Base-by-base conservation (phyloP, 2,329 filamentous ascomycete species). In the Colletotrichum somersetense region DNA sequence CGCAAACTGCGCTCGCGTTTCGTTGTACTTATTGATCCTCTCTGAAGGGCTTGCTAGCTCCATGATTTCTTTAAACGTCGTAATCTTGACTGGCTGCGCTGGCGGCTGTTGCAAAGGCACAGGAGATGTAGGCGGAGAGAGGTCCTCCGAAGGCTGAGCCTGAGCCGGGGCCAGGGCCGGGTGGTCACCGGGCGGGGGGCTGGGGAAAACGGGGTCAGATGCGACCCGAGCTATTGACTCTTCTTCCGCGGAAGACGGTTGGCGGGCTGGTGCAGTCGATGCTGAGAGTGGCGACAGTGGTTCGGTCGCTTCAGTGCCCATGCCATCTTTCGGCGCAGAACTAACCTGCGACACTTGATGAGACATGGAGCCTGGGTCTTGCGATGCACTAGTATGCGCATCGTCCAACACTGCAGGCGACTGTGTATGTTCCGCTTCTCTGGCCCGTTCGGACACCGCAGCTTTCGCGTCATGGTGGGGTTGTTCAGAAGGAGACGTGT, bases 21-120 rank as follows among this genome's bases (percentile, higher is more conserved):
- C 89, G 71, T 93, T 89, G 79, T 93, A 97, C 18, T 90, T 91
- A 55, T 87, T 85, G 72, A 96, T 93, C 26, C 95, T 90, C 75
- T 96, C 91, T 18, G 86, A 80, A 0, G 91, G 81, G 2, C 88
- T 89, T 20, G 88, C 86, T 62, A 96, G 86, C 11, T 89, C 89
- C 76, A 94, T 86, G 73, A 98, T 97, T 70, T 97, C 92, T 62
- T 91, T 89, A 81, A 97, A 95, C 1, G 88, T 84, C 74, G 88
- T 86, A 48, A 89, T 83, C 58, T 84, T 87, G 55, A 76, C 26
- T 16, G 72, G 62, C 46, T 67, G 75, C 46, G 68, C 64, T 26
- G 63, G 66, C 18, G 62, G 59, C 20, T 46, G 74, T 14, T 71
- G 62, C 75, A 78, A 68, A n/a, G 74, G 63, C 8, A 73, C 63